Evolutionary conservation across 2,329 filamentous ascomycete species (phyloP).

Genomic region (Aspergillus aculeatinus): DNA sequence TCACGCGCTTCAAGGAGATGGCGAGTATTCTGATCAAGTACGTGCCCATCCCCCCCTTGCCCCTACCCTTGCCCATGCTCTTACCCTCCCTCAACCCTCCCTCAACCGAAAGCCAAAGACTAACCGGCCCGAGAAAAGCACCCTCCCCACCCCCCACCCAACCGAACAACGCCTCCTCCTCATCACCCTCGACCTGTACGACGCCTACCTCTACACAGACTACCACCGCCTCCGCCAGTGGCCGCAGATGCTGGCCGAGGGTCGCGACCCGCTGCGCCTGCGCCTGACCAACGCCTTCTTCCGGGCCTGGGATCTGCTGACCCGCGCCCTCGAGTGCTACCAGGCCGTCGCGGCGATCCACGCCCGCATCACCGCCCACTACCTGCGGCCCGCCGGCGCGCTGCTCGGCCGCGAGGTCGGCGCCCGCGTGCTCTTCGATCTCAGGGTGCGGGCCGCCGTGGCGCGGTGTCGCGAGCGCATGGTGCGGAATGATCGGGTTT

Average conservation of each 20-base stretch:
- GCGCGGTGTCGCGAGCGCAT: no score
- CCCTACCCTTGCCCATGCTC: no score
- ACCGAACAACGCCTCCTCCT: conserved; percentile 24
- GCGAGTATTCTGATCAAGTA: conserved; percentile 20
- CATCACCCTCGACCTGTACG: conserved; percentile 26
- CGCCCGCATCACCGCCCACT: conserved; percentile 9
- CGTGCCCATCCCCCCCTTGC: background rate
- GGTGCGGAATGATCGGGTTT: no score
- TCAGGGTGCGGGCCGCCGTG: background rate
- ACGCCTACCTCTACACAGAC: conserved; percentile 25
- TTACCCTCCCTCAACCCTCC: no score
- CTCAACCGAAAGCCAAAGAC: no score
- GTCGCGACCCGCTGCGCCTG: conserved; percentile 8
- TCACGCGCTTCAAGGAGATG: conserved; percentile 21
- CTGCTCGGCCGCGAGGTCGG: background rate
- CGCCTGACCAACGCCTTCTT: conserved; percentile 18
- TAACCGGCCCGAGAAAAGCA: no score
- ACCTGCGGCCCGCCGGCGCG: background rate
- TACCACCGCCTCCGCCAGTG: conserved; percentile 23
- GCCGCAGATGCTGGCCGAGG: conserved; percentile 16
- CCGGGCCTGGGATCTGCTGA: conserved; percentile 21
- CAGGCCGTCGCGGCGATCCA: conserved; percentile 16
- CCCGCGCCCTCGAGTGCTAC: conserved; percentile 24
- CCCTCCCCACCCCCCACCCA: conserved; percentile 20
- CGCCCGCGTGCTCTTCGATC: background rate